Evolutionary conservation across 345 rosid genomes (phyloP).

Genomic region (Microthlaspi erraticum): DNA sequence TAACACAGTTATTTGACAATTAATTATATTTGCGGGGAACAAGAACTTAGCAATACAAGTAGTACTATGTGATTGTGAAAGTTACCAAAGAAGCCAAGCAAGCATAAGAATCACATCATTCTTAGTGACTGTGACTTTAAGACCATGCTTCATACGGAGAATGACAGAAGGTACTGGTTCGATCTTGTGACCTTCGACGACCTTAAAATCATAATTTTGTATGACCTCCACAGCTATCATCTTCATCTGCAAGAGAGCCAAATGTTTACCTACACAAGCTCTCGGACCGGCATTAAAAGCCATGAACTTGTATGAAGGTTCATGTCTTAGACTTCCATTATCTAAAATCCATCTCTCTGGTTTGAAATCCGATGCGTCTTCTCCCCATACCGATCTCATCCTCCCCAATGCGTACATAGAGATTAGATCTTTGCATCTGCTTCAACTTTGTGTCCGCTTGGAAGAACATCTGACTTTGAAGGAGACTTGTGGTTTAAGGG

Average conservation of each 20-base stretch:
- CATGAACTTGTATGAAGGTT: slow-evolving; percentile 33
- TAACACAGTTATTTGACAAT: neutral
- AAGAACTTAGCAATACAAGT: too few relatives aligned
- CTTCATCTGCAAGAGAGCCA: slow-evolving; percentile 41
- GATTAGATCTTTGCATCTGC: slow-evolving; percentile 5
- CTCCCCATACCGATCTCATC: too few relatives aligned
- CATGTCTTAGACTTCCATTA: slow-evolving; percentile 14
- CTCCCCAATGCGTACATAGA: slow-evolving; percentile 42
- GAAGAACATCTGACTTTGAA: slow-evolving; percentile 28
- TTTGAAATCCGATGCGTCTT: too few relatives aligned
- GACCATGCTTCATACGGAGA: slow-evolving; percentile 29
- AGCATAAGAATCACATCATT: neutral
- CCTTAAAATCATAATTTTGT: slow-evolving; percentile 33
- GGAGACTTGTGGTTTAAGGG: slow-evolving; percentile 34
- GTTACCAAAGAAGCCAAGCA: neutral
- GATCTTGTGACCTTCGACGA: slow-evolving; percentile 31
- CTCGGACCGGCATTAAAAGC: slow-evolving; percentile 40
- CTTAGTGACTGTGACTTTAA: slow-evolving; percentile 13
- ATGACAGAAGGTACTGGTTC: slow-evolving; percentile 8
- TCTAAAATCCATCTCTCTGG: too few relatives aligned
- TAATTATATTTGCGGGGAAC: too few relatives aligned
- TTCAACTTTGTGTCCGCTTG: slow-evolving; percentile 46
- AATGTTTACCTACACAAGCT: slow-evolving; percentile 39
- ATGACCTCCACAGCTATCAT: slow-evolving; percentile 19
- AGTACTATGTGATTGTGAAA: neutral